phyloP scores from a whole-genome alignment of 1,284 basidiomycete genomes.

The Fereydounia khargensis region DNA sequence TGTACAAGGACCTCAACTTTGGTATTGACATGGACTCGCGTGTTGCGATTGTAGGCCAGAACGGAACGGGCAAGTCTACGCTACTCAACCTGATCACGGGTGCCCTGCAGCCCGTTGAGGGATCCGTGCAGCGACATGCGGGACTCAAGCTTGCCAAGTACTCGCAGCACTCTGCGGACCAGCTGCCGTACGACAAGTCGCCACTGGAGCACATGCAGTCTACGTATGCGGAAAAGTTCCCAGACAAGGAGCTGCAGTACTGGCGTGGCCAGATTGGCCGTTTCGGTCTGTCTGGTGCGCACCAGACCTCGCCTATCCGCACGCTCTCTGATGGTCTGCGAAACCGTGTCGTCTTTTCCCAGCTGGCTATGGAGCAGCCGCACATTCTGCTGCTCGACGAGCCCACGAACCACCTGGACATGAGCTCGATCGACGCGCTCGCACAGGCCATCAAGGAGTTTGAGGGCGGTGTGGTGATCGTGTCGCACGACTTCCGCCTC shows the following conservation, averaged over 20 bases:
- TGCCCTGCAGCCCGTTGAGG: slow-evolving; percentile 74
- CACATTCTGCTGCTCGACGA: slow-evolving; percentile 60
- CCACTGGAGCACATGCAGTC: slow-evolving; percentile 92
- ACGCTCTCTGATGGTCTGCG: slow-evolving; percentile 87
- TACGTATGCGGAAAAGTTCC: slow-evolving; percentile 67
- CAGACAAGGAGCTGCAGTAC: slow-evolving; percentile 88
- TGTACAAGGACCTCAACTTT: slow-evolving; percentile 84
- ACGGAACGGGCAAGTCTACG: slow-evolving; percentile 97
- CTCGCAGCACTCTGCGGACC: slow-evolving; percentile 97
- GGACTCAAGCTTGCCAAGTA: slow-evolving; percentile 85
- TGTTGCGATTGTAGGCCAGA: slow-evolving; percentile 94
- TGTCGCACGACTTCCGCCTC: slow-evolving; percentile 54
- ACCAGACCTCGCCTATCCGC: slow-evolving; percentile 92
- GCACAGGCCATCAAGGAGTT: slow-evolving; percentile 93
- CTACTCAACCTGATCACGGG: slow-evolving; percentile 92
- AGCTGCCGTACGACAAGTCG: slow-evolving; percentile 87
- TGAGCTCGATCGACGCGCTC: slow-evolving; percentile 92
- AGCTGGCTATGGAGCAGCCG: slow-evolving; percentile 64
- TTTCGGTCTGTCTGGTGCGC: slow-evolving; percentile 89
- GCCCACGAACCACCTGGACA: slow-evolving; percentile 86
- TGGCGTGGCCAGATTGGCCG: slow-evolving; percentile 93
- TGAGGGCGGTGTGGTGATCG: slow-evolving; percentile 80
- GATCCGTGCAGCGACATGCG: slow-evolving; percentile 83
- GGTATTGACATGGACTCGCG: slow-evolving; percentile 86
- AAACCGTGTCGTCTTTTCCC: slow-evolving; percentile 89